Evolutionary conservation across 768 basidiomycete species (phyloP).

Genomic region (Auriscalpium vulgare): DNA sequence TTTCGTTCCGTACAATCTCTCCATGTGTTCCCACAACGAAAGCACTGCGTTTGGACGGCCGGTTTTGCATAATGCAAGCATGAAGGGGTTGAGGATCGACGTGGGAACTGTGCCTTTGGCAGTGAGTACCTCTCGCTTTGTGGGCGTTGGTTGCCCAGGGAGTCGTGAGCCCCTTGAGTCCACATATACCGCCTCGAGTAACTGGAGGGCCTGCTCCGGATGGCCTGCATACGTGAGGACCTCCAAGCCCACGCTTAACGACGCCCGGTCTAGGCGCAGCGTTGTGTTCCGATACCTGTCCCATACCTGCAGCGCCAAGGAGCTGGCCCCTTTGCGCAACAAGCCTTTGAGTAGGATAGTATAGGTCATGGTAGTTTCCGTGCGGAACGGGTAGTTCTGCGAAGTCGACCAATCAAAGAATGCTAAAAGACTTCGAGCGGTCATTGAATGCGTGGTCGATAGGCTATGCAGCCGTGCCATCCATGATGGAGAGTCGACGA

Average conservation of each 20-base stretch:
- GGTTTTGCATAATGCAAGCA: constrained; percentile 39
- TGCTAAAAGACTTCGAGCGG: constrained; percentile 26
- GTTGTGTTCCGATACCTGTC: constrained; percentile 1
- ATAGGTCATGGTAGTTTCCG: constrained; percentile 37
- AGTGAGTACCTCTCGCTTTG: not conserved
- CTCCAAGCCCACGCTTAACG: constrained; percentile 43
- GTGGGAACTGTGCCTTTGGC: not conserved
- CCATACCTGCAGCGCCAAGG: constrained; percentile 30
- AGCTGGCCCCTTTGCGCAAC: constrained; percentile 31
- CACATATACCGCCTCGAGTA: constrained; percentile 35
- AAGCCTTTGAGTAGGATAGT: constrained; percentile 50
- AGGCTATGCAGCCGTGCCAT: too few species aligned
- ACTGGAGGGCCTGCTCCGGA: constrained; percentile 39
- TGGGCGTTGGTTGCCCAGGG: too few species aligned
- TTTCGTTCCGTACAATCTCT: constrained; percentile 44
- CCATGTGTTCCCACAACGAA: constrained; percentile 61
- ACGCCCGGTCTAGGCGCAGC: constrained; percentile 35
- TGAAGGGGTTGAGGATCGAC: constrained; percentile 26
- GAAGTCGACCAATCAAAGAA: constrained; percentile 29
- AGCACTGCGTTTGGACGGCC: constrained; percentile 59
- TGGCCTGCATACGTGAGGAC: constrained; percentile 36
- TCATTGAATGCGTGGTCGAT: not conserved
- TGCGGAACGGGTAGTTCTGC: constrained; percentile 24
- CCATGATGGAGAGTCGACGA: too few species aligned
- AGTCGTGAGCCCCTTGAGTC: not conserved